These are phyloP conservation scores for Plasmodium vivax DNA, from an alignment of 169 alveolate species.

Conservation along the genomic window DNA sequence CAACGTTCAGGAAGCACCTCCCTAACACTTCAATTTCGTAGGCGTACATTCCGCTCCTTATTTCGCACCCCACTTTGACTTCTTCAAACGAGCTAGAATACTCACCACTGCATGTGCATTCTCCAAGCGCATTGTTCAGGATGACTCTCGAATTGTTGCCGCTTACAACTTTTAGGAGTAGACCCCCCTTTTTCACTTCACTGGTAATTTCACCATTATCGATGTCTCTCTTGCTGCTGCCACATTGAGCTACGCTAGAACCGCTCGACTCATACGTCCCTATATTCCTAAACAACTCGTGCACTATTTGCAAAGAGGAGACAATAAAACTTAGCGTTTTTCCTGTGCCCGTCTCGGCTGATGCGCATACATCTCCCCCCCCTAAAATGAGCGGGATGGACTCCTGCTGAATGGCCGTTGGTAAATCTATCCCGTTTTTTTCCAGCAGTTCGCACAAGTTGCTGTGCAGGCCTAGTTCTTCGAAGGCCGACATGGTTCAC, in stretches of 20 bases:
- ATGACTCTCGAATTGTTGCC: slow-evolving; percentile 12
- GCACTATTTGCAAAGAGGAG: slow-evolving; percentile 69
- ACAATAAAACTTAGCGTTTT: slow-evolving; percentile 63
- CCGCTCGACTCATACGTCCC: slow-evolving; percentile 23
- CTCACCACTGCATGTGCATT: slow-evolving; percentile 25
- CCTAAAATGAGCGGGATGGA: slow-evolving; percentile 86
- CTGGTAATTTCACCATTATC: neutral
- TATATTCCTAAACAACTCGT: slow-evolving; percentile 55
- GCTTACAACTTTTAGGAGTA: neutral
- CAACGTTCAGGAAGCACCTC: slow-evolving; percentile 44
- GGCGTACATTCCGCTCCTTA: slow-evolving; percentile 41
- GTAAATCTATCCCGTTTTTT: slow-evolving; percentile 75
- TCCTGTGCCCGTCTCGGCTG: slow-evolving; percentile 76
- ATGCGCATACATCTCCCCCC: slow-evolving; percentile 73
- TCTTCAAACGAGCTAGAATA: slow-evolving; percentile 15
- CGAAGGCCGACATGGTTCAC: slow-evolving; percentile 66
- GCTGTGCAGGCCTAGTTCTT: slow-evolving; percentile 50
- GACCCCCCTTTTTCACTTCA: neutral
- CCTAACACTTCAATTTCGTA: slow-evolving; percentile 46
- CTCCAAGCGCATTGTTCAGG: slow-evolving; percentile 9
- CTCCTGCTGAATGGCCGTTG: slow-evolving; percentile 88
- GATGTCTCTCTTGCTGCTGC: neutral
- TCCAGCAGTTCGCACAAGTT: slow-evolving; percentile 56
- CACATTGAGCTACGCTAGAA: neutral
- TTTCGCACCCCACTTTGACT: slow-evolving; percentile 62